Percentiles rank a stretch among this genome's conserved stretches.
phyloP scores from a whole-genome alignment of 2,329 filamentous ascomycete genomes.

The Clonostachys rosea region DNA sequence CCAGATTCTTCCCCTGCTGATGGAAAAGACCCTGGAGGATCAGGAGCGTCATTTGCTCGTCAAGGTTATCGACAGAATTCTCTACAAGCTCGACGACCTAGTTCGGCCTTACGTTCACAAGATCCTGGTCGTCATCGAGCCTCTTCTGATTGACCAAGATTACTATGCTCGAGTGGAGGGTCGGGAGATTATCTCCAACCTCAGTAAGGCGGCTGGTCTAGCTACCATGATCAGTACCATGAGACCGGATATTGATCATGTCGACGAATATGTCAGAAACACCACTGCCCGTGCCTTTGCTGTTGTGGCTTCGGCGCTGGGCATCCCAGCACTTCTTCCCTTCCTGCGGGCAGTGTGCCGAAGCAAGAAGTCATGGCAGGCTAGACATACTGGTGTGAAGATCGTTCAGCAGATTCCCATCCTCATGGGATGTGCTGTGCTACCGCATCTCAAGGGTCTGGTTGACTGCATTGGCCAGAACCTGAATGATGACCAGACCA shows the following conservation, averaged over 20 bases:
- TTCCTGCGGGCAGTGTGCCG: conserved; percentile 94
- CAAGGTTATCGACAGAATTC: conserved; percentile 97
- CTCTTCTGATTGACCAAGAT: conserved; percentile 97
- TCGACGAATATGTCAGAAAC: conserved; percentile 97
- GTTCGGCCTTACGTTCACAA: conserved; percentile 97
- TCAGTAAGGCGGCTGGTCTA: conserved; percentile 92
- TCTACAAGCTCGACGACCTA: conserved; percentile 97
- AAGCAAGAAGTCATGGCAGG: conserved; percentile 99
- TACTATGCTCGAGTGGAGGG: conserved; percentile 98
- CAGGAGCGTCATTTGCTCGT: conserved; percentile 97
- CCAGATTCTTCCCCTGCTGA: conserved; percentile 91
- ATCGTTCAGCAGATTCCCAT: conserved; percentile 99
- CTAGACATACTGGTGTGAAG: conserved; percentile 95
- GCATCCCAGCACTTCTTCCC: conserved; percentile 89
- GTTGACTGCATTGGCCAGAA: conserved; percentile 97
- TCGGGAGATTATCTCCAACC: conserved; percentile 97
- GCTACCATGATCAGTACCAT: conserved; percentile 99
- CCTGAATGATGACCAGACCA: conserved; percentile 95
- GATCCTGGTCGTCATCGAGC: conserved; percentile 97
- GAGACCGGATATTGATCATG: conserved; percentile 97
- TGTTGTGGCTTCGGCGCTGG: conserved; percentile 91
- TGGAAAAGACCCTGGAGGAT: conserved; percentile 97
- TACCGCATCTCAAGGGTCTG: conserved; percentile 91
- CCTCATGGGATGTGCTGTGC: conserved; percentile 93
- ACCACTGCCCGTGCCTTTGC: conserved; percentile 96